phyloP scores from a whole-genome alignment of 208 protist genomes.

The Leishmania lainsoni region DNA sequence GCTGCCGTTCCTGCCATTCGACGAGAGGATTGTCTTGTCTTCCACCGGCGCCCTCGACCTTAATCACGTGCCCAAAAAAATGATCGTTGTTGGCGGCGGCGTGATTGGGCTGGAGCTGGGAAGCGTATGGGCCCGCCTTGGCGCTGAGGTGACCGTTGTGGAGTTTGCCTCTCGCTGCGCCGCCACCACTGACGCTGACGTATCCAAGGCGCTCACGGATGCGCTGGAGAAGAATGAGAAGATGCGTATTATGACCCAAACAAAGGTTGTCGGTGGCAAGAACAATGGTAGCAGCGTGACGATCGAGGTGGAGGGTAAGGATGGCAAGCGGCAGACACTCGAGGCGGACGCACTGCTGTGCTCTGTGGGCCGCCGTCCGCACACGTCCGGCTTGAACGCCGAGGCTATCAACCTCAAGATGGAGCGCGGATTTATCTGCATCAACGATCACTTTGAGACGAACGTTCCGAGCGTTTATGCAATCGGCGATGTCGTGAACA shows the following conservation, averaged over 20 bases:
- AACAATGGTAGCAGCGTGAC: conserved; percentile 79
- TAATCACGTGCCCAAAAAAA: conserved; percentile 94
- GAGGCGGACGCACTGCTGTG: conserved; percentile 95
- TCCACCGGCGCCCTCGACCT: conserved; percentile 98
- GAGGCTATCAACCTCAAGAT: conserved; percentile 93
- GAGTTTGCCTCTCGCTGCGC: conserved; percentile 96
- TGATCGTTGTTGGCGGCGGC: conserved; percentile 99
- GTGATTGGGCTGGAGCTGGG: conserved; percentile 99
- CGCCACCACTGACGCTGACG: conserved; percentile 85
- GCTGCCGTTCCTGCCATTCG: conserved; percentile 95
- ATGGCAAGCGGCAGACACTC: conserved; percentile 85
- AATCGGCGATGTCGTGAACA: conserved; percentile 98
- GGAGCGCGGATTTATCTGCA: conserved; percentile 92
- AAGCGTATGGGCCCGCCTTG: conserved; percentile 98
- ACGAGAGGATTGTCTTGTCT: conserved; percentile 98
- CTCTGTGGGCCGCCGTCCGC: conserved; percentile 96
- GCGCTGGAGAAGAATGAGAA: conserved; percentile 89
- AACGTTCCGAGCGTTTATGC: conserved; percentile 96
- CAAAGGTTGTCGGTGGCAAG: conserved; percentile 87
- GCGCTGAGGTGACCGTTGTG: conserved; percentile 98
- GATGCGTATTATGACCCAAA: conserved; percentile 90
- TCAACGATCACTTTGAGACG: conserved; percentile 96
- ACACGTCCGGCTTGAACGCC: conserved; percentile 94
- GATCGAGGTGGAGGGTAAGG: conserved; percentile 92
- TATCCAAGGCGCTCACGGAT: conserved; percentile 77